Evolutionary conservation across 495 filamentous ascomycete genomes (phyloP).

Genomic region (Trichoderma virens): DNA sequence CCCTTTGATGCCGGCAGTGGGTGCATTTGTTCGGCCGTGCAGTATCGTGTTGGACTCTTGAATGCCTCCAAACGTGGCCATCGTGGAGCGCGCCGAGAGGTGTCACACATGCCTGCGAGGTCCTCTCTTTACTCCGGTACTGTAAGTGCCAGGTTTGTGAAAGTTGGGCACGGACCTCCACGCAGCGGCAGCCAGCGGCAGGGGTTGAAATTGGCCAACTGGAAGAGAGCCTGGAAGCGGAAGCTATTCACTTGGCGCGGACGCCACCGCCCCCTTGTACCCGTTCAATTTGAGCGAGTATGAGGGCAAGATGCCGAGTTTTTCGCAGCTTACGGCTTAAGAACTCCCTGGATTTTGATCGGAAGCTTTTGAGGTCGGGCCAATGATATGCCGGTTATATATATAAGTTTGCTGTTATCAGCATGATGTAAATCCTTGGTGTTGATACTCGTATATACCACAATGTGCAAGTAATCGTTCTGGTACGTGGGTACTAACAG

Average conservation of each 20-base stretch:
- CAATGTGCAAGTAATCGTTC: neutral
- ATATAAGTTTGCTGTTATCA: neutral
- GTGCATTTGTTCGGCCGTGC: neutral
- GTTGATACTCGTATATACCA: no score
- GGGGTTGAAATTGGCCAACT: constrained; percentile 23
- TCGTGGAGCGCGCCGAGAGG: neutral
- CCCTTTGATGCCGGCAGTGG: neutral
- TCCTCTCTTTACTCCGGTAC: neutral
- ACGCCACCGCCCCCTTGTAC: neutral
- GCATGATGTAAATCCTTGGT: neutral
- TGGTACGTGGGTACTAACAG: neutral
- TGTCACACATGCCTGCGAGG: neutral
- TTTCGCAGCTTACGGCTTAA: neutral
- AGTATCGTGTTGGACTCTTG: neutral
- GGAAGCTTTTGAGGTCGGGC: neutral
- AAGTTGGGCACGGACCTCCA: neutral
- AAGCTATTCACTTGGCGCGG: constrained; percentile 30
- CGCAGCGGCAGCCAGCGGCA: neutral
- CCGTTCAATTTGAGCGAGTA: neutral
- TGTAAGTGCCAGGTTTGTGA: neutral
- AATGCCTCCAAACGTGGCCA: neutral
- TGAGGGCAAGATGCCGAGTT: neutral
- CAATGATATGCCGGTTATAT: neutral
- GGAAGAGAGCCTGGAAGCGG: constrained; percentile 29
- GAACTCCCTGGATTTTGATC: neutral